These are phyloP conservation scores for Mucor lusitanicus DNA, from an alignment of 371 early-diverging fungal genomes.

Conservation along the genomic window DNA sequence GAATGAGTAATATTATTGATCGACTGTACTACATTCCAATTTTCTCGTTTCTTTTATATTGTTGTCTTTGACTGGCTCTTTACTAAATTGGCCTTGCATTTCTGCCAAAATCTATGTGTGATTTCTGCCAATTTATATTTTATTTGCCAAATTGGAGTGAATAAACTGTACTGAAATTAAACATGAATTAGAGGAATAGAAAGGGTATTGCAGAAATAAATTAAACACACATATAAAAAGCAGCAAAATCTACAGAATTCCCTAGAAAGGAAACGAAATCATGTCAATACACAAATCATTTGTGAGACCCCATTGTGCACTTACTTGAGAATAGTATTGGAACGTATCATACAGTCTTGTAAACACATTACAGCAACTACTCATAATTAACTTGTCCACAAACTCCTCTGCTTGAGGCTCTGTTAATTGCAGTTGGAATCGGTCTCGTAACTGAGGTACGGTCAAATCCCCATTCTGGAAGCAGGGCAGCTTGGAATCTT, in stretches of 20 bases:
- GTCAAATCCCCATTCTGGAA: constrained; percentile 71
- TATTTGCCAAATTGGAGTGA: too few species aligned
- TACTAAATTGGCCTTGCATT: too few species aligned
- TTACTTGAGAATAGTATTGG: constrained; percentile 96
- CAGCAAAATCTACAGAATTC: neutral
- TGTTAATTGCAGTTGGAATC: constrained; percentile 85
- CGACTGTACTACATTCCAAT: too few species aligned
- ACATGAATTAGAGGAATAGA: neutral
- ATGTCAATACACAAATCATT: neutral
- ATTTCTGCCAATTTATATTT: too few species aligned
- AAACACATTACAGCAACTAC: constrained; percentile 92
- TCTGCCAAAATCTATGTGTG: too few species aligned
- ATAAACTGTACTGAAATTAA: too few species aligned
- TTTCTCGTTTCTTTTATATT: too few species aligned
- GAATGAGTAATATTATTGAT: too few species aligned
- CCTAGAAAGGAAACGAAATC: neutral
- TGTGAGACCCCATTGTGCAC: neutral
- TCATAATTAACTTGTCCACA: constrained; percentile 92
- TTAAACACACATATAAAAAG: neutral
- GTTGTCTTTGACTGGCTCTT: too few species aligned
- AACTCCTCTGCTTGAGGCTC: constrained; percentile 88
- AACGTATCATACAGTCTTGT: constrained; percentile 98
- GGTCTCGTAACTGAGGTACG: constrained; percentile 71
- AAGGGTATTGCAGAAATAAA: neutral
- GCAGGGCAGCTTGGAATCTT: constrained; percentile 90